A percentile compares a stretch with the other conserved stretches of the same genome.
Conservation (phyloP, 805 yeast species). For the Kuraishia ogatae region DNA sequence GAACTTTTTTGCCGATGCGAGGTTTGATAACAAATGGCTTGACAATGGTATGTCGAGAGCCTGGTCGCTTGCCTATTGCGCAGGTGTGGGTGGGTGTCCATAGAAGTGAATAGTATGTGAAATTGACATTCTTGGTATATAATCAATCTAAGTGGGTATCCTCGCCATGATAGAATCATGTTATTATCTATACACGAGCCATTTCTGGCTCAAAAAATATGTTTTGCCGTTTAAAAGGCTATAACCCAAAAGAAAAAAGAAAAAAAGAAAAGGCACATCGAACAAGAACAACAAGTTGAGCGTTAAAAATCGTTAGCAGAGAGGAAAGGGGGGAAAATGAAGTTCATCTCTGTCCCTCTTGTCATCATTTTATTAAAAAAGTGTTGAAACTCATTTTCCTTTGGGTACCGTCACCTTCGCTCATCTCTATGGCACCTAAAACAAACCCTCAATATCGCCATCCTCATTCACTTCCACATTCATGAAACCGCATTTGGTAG, state of each 20-base stretch:
- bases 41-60: slow-evolving; percentile 85
- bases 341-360: neutral
- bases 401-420: neutral
- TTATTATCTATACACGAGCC: neutral
- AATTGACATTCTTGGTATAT: too few species aligned
- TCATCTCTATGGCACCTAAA: slow-evolving; percentile 23
- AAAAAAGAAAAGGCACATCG: neutral
- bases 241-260: neutral
- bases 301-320: neutral
- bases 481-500: slow-evolving; percentile 83
- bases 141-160: too few species aligned
- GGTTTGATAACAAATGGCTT: slow-evolving; percentile 17
- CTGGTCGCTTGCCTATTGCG: slow-evolving; percentile 77
- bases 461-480: slow-evolving; percentile 74
- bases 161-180: neutral
- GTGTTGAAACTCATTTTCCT: neutral
- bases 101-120: neutral
- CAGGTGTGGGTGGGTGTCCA: slow-evolving; percentile 11
- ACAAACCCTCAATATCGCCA: slow-evolving; percentile 78
- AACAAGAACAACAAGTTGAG: neutral
- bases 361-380: neutral
- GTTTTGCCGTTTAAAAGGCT: neutral
- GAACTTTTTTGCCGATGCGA: slow-evolving; percentile 36
- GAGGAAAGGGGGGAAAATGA: neutral
- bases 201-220: neutral